A percentile compares a stretch with the other conserved stretches of the same genome.
Evolutionary conservation across 2,329 filamentous ascomycete species (phyloP).

Genomic region (Sporothrix protearum): DNA sequence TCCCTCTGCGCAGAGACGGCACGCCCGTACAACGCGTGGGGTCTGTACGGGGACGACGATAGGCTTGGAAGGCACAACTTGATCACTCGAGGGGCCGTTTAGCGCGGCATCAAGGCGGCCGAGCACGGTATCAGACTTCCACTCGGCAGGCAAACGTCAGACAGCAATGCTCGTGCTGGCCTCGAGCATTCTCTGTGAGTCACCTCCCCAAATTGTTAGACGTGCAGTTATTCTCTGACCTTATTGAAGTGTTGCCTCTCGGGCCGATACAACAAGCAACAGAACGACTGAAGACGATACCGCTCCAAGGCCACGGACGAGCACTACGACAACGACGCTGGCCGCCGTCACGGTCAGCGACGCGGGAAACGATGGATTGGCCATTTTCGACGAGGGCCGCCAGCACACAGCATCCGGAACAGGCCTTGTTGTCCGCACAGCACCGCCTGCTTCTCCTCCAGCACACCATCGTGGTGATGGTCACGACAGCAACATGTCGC

Average conservation of each 20-base stretch:
- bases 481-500: constrained; percentile 8
- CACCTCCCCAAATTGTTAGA: background rate
- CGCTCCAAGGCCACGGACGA: background rate
- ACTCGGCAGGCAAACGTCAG: background rate
- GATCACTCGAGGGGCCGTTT: constrained; percentile 22
- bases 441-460: background rate
- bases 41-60: constrained; percentile 45
- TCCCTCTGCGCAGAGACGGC: constrained; percentile 21
- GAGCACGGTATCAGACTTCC: constrained; percentile 14
- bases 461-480: constrained; percentile 29
- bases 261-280: constrained; percentile 28
- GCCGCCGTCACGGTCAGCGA: background rate
- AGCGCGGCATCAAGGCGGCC: constrained; percentile 11
- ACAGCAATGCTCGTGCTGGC: constrained; percentile 5
- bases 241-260: background rate
- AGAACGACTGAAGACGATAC: background rate
- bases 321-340: background rate
- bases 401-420: background rate
- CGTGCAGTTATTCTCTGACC: background rate
- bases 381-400: background rate
- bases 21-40: constrained; percentile 40
- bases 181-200: constrained; percentile 1
- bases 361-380: background rate
- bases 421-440: background rate
- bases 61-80: constrained; percentile 36